A percentile compares a stretch with the other conserved stretches of the same genome.
Conservation (phyloP, 1,284 basidiomycete species). For the Ganoderma boninense region DNA sequence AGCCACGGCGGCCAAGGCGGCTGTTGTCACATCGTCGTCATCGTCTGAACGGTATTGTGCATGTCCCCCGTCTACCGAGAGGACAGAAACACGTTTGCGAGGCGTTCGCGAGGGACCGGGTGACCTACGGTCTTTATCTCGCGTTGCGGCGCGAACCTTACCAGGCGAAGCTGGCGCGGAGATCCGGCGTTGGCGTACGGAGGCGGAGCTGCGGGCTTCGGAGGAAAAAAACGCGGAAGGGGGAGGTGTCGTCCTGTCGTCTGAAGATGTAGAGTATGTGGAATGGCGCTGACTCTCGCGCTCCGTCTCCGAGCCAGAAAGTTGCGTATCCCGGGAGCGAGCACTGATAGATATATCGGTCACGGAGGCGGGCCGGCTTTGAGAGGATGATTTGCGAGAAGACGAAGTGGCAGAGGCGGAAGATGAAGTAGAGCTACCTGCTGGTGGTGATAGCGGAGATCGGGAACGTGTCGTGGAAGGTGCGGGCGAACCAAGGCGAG, state of each 20-base stretch:
- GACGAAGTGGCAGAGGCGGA: conserved; percentile 42
- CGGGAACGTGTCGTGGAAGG: conserved; percentile 42
- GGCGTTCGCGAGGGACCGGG: conserved; percentile 51
- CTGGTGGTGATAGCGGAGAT: conserved; percentile 43
- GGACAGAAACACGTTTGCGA: conserved; percentile 53
- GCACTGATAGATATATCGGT: conserved; percentile 28
- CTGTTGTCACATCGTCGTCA: conserved; percentile 52
- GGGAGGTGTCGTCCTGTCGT: conserved; percentile 46
- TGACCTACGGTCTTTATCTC: conserved; percentile 39
- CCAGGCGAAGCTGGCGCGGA: conserved; percentile 66
- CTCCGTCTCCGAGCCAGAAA: conserved; percentile 81
- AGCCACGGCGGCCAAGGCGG: conserved; percentile 69
- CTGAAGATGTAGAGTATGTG: conserved; percentile 49
- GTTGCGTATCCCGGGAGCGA: conserved; percentile 42
- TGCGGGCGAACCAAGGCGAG: conserved; percentile 55
- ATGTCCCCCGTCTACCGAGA: conserved; percentile 34
- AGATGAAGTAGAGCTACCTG: conserved; percentile 40
- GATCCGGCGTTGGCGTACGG: conserved; percentile 52
- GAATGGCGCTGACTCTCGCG: conserved; percentile 59
- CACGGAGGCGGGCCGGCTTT: conserved; percentile 34
- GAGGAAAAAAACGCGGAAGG: conserved; percentile 42
- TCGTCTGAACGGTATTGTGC: conserved; percentile 40
- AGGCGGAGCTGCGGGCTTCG: conserved; percentile 41
- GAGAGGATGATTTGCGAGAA: conserved; percentile 41
- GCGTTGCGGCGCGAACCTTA: conserved; percentile 44